Evolutionary conservation across 176 grass and related monocot genomes (phyloP).

Genomic region (Calamus simplicifolius): DNA sequence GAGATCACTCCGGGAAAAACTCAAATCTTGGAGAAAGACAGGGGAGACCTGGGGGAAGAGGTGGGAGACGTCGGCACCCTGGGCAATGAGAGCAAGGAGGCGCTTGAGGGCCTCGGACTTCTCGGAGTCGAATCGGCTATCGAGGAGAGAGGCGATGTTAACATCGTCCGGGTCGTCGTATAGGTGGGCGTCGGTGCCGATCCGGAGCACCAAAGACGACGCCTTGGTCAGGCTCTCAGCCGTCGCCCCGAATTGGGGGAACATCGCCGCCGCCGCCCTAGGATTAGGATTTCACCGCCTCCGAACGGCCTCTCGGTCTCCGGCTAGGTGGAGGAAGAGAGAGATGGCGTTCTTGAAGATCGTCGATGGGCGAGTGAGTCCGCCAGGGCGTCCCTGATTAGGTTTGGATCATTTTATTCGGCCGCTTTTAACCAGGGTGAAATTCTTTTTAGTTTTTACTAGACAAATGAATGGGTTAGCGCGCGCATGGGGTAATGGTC

Average conservation of each 20-base stretch:
- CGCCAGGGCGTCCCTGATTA: too few species aligned
- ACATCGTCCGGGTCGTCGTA: conserved; percentile 94
- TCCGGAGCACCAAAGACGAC: conserved; percentile 67
- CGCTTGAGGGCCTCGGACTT: conserved; percentile 87
- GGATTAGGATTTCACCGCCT: too few species aligned
- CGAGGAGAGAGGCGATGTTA: conserved; percentile 64
- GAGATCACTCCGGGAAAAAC: too few species aligned
- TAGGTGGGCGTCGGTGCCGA: conserved; percentile 94
- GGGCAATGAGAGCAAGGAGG: conserved; percentile 77
- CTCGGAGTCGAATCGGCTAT: conserved; percentile 83
- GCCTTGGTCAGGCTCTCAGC: conserved; percentile 49
- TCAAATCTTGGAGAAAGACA: neutral
- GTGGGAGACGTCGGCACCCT: conserved; percentile 74
- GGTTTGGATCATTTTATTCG: too few species aligned
- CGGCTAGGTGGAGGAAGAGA: too few species aligned
- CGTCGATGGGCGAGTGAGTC: too few species aligned
- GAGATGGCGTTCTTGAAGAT: too few species aligned
- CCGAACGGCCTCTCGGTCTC: too few species aligned
- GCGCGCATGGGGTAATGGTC: too few species aligned
- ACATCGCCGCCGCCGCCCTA: conserved; percentile 28
- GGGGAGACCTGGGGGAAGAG: conserved; percentile 64
- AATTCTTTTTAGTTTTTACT: too few species aligned
- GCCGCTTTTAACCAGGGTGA: too few species aligned
- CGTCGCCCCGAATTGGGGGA: conserved; percentile 54
- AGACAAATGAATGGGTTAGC: too few species aligned